These are phyloP conservation scores for Podospora pseudocomata DNA, from an alignment of 495 filamentous ascomycete species.

Conservation along the genomic window DNA sequence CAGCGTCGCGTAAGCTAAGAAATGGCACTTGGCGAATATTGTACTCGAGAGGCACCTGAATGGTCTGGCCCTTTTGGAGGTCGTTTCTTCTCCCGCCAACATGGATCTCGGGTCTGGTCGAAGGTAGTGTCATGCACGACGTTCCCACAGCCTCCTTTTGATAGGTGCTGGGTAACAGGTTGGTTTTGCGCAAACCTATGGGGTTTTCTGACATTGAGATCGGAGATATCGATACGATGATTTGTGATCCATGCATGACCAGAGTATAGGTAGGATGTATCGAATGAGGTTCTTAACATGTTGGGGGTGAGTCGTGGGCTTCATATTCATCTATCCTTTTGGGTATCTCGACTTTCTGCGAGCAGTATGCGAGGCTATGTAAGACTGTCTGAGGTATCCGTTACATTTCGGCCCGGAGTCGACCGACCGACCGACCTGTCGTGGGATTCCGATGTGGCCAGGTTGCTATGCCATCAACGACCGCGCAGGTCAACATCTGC, in stretches of 20 bases:
- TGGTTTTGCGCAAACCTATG: neutral
- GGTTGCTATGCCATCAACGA: neutral
- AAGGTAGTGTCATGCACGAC: conserved; percentile 9
- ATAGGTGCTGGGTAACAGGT: neutral
- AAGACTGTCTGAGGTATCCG: neutral
- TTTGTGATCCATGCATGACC: neutral
- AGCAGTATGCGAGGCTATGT: neutral
- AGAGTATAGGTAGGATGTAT: too few relatives aligned
- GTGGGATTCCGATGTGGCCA: neutral
- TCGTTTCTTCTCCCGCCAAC: conserved; percentile 1
- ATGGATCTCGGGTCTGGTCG: neutral
- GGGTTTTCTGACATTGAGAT: neutral
- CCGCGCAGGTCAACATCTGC: neutral
- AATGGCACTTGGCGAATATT: too few relatives aligned
- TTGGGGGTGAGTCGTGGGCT: too few relatives aligned
- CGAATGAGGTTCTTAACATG: neutral
- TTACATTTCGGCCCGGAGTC: neutral
- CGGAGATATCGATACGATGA: neutral
- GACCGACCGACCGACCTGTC: neutral
- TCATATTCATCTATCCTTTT: neutral
- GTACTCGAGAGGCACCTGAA: neutral
- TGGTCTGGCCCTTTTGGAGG: neutral
- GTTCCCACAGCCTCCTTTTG: neutral
- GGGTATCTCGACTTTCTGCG: neutral
- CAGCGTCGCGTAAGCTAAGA: neutral